Conservation (phyloP, 257 asterid species). For the Solanum bulbocastanum region DNA sequence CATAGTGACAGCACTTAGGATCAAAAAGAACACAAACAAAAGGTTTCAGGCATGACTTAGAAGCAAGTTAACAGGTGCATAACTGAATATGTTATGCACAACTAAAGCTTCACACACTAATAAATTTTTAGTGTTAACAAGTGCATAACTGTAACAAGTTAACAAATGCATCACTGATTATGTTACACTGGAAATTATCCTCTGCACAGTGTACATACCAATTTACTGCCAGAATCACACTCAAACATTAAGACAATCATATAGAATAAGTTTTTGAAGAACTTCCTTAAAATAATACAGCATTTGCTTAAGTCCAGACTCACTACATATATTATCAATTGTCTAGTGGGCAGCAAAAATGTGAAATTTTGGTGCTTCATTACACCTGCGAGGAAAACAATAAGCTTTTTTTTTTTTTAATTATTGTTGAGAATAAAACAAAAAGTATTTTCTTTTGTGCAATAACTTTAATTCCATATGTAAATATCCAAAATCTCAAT, state of each 20-base stretch:
- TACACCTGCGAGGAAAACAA: not conserved
- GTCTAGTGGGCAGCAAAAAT: not conserved
- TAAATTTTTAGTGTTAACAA: not conserved
- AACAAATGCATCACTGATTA: not conserved
- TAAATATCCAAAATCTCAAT: too few species aligned
- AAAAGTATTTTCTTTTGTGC: not conserved
- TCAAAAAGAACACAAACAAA: not conserved
- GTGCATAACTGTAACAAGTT: not conserved
- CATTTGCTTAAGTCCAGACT: not conserved
- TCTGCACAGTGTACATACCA: not conserved
- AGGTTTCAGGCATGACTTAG: not conserved
- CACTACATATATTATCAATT: not conserved
- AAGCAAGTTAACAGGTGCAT: not conserved
- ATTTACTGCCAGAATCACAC: not conserved
- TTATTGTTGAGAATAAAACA: not conserved
- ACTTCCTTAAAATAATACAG: not conserved
- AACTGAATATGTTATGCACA: not conserved
- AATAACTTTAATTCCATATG: not conserved
- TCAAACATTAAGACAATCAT: not conserved
- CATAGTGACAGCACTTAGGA: not conserved
- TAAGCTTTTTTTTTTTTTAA: not conserved
- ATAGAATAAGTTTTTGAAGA: not conserved
- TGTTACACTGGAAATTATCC: not conserved
- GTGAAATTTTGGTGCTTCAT: not conserved
- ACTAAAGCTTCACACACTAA: not conserved